Evolutionary conservation across 345 rosid genomes (phyloP).

Genomic region (Syzygium aqueum): DNA sequence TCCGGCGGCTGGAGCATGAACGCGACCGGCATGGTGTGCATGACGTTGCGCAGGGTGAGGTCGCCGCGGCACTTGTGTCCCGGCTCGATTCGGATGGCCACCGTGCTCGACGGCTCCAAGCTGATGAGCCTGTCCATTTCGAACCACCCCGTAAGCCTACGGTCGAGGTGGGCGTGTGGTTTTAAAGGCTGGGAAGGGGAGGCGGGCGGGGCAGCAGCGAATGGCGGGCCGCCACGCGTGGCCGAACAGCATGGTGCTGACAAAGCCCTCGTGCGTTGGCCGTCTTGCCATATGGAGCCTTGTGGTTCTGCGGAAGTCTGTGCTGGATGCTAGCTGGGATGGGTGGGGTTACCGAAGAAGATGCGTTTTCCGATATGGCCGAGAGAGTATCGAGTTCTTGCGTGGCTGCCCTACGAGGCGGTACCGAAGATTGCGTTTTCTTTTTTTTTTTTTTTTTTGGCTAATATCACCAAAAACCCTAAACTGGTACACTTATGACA

Average conservation of each 20-base stretch:
- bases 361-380: no score
- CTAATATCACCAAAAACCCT: no score
- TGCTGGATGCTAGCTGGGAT: background rate
- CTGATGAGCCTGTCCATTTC: slow-evolving; percentile 53
- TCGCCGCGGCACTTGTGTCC: slow-evolving; percentile 42
- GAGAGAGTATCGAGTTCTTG: no score
- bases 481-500: no score
- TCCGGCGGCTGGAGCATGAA: slow-evolving; percentile 38
- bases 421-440: no score
- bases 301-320: rapidly evolving
- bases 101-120: slow-evolving; percentile 47
- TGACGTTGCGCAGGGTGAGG: slow-evolving; percentile 54
- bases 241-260: background rate
- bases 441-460: no score
- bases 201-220: background rate
- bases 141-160: no score
- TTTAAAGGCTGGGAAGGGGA: background rate
- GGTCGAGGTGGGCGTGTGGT: background rate
- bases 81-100: slow-evolving; percentile 33
- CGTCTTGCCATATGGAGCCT: background rate
- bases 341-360: no score
- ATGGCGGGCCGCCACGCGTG: background rate
- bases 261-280: background rate
- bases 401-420: no score
- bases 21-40: slow-evolving; percentile 70